Evolutionary conservation across 2,329 filamentous ascomycete genomes (phyloP).

Genomic region (Drechslerella dactyloides): DNA sequence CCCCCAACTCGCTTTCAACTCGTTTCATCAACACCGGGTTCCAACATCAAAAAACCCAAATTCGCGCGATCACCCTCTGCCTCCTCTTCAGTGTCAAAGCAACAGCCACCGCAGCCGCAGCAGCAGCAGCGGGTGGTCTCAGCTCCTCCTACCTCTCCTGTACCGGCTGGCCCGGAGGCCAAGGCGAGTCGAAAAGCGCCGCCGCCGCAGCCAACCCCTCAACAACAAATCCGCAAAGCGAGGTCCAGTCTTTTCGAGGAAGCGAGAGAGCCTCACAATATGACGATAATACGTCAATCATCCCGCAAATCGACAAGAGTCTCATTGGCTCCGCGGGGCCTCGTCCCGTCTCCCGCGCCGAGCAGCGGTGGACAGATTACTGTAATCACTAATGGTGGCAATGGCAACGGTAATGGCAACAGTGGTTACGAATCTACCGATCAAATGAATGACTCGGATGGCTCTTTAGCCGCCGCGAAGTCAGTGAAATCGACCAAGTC

Average conservation of each 20-base stretch:
- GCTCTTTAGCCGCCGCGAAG: conserved; percentile 4
- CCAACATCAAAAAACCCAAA: conserved; percentile 44
- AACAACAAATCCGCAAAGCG: conserved; percentile 46
- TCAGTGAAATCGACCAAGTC: conserved; percentile 42
- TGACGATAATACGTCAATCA: conserved; percentile 49
- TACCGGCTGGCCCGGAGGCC: conserved; percentile 26
- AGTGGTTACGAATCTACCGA: conserved; percentile 43
- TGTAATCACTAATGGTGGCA: conserved; percentile 36
- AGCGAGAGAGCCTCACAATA: conserved; percentile 48
- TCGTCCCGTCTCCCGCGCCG: conserved; percentile 43
- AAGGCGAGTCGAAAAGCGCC: conserved; percentile 30
- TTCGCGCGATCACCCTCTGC: conserved; percentile 41
- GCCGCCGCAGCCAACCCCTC: conserved; percentile 30
- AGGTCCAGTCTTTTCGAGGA: conserved; percentile 47
- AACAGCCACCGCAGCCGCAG: conserved; percentile 7
- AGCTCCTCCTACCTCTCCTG: conserved; percentile 36
- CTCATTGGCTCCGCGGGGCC: conserved; percentile 40
- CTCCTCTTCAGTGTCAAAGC: conserved; percentile 37
- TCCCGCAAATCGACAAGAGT: conserved; percentile 48
- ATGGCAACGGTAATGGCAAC: conserved; percentile 2
- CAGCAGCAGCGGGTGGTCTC: conserved; percentile 36
- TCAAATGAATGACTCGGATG: conserved; percentile 46
- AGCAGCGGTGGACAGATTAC: conserved; percentile 39
- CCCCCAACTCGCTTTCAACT: conserved; percentile 46
- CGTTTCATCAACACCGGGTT: conserved; percentile 39